Evolutionary conservation across 345 rosid genomes (phyloP), one percentile per base, ranked within the genome.

Genomic region (Diplotaxis tenuifolia): DNA sequence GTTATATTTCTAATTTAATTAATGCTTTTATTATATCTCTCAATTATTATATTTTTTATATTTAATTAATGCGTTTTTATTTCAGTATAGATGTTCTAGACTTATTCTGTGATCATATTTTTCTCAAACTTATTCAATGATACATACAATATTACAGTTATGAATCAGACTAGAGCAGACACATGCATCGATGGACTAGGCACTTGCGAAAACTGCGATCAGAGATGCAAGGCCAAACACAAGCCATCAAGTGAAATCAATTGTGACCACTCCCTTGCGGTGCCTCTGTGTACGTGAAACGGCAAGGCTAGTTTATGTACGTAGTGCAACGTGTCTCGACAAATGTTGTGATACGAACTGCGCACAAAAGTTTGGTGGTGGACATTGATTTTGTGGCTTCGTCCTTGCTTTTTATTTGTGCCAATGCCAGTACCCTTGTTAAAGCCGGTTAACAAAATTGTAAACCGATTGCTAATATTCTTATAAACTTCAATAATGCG

Each of bases 391-490:
- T 58, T 74, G 78, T 59, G 12, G 7, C 18, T 11, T 8, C 10
- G 2, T 74, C 23, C 73, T 61, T 57, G 11, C 0, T 34, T 3
- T 0, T 47, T 10, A 9, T 11, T 45, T 67, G 31, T 74, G 78
- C n/a, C 73, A 74, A 58, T 74, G 78, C 3, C 9, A 67, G 2
- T 74, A 74, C 28, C 28, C 28, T 40, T 73, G 76, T 9, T 73
- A 64, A 62, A 38, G 1, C 10, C 10, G n/a, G 58, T 15, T 49
- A 0, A 6, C 2, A 19, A 19, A 36, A 4, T 29, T 29, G 34
- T 7, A 2, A 29, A 29, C 34, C 3, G 8, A 29, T 4, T 29
- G 9, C 0, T 5, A 5, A 5, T 29, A 29, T 0, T 29, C 1
- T 29, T 29, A 25, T 29, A 5, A 7, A 29, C 34, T 29, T 29